Evolutionary conservation across 2,329 filamentous ascomycete genomes (phyloP), one percentile per base, ranked within the genome.

Genomic region (Pyrenophora seminiperda): DNA sequence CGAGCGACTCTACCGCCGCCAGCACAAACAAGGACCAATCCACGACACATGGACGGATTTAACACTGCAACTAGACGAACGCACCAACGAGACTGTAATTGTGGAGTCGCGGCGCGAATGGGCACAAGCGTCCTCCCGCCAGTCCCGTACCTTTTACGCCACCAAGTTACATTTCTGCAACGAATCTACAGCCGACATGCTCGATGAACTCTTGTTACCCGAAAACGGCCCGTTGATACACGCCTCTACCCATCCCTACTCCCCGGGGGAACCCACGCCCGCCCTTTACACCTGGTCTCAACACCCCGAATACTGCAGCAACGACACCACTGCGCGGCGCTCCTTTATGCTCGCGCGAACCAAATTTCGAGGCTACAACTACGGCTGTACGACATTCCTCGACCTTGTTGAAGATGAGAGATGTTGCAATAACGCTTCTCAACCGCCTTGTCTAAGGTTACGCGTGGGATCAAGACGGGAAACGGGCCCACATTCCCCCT

Each of bases 41-140:
- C 87, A 91, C 58, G 85, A 91, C 59, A 81, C 86, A 2, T 92
- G 88, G 88, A 87, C 83, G 0, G 82, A 84, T 49, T 73, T 92
- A 3, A 80, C 80, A 3, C 74, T 91, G 1, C 79, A 83, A 20
- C 77, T 76, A 27, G 83, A 89, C 50, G 84, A 89, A 51, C 61
- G 62, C 9, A 85, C 81, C 0, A 83, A 83, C 1, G 70, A 77
- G 11, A 71, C 88, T 1, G 76, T 81, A 41, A 84, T 90, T 14
- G 71, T 89, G 0, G 89, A 92, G 68, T 82, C 81, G 22, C 79
- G 89, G 11, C 85, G 84, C 20, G 89, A 91, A 67, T 91, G 86
- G 84, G 76, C 73, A 7, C 65, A 77, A 39, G 79, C 79, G 2
- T 62, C 22, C 17, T 85, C 83, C 48, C 80, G 79, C 18, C 84